A percentile compares a stretch with the other conserved stretches of the same genome.
Evolutionary conservation across 2,329 filamentous ascomycete species (phyloP).

Genomic region (Pseudocercospora cruenta): DNA sequence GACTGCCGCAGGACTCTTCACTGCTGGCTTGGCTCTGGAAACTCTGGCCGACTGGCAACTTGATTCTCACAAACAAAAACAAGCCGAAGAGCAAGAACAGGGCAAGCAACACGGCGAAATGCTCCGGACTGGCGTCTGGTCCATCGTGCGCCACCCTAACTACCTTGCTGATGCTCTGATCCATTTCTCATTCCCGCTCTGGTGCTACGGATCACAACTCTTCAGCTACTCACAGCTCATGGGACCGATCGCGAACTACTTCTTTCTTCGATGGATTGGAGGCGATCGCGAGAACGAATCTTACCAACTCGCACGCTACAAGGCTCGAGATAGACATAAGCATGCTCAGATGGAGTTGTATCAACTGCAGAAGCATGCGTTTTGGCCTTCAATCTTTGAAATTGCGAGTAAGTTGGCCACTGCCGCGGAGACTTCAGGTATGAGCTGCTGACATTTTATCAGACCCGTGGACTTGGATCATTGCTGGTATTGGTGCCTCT

Average conservation of each 20-base stretch:
- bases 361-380: conserved; percentile 60
- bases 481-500: conserved; percentile 54
- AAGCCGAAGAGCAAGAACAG: conserved; percentile 38
- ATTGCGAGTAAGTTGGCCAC: conserved; percentile 46
- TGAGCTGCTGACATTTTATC: background rate
- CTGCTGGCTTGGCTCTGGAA: conserved; percentile 60
- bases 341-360: conserved; percentile 58
- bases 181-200: conserved; percentile 62
- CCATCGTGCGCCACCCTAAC: conserved; percentile 64
- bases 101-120: conserved; percentile 42
- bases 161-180: conserved; percentile 65
- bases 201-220: conserved; percentile 59
- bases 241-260: conserved; percentile 62
- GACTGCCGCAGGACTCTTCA: conserved; percentile 56
- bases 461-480: conserved; percentile 60
- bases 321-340: conserved; percentile 55
- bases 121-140: conserved; percentile 62
- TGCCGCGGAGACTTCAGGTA: background rate
- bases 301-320: conserved; percentile 58
- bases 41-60: conserved; percentile 61
- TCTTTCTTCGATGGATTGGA: conserved; percentile 60
- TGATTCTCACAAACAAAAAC: conserved; percentile 51
- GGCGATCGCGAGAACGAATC: conserved; percentile 61
- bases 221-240: conserved; percentile 60
- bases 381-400: conserved; percentile 60